These are phyloP conservation scores for Penicillium aurantiogriseum DNA, from an alignment of 2,329 filamentous ascomycete species.

Conservation along the genomic window DNA sequence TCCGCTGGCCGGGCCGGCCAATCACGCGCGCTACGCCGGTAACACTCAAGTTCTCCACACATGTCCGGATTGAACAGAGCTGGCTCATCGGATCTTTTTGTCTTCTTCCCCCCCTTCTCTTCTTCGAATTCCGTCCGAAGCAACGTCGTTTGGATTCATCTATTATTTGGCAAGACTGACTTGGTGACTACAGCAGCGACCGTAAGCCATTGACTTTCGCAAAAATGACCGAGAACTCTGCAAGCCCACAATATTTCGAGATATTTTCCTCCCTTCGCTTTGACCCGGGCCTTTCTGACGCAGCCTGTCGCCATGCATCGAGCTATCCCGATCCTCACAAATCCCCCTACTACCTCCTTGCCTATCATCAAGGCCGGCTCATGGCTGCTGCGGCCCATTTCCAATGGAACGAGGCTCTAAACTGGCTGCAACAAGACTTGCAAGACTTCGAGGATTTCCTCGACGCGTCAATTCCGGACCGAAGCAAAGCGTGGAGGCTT, in stretches of 20 bases:
- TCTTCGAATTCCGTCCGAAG: slow-evolving; percentile 7
- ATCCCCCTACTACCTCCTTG: slow-evolving; percentile 75
- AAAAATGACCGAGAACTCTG: slow-evolving; percentile 15
- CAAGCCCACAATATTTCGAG: slow-evolving; percentile 46
- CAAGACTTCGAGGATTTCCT: slow-evolving; percentile 29
- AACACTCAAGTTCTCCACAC: slow-evolving; percentile 22
- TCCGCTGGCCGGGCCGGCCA: slow-evolving; percentile 29
- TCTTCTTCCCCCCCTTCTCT: slow-evolving; percentile 15
- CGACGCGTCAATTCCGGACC: slow-evolving; percentile 34
- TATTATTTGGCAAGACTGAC: slow-evolving; percentile 7
- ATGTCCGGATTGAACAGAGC: slow-evolving; percentile 10
- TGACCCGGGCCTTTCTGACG: slow-evolving; percentile 57
- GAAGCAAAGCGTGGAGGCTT: slow-evolving; percentile 38
- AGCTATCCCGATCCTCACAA: slow-evolving; percentile 39
- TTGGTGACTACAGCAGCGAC: slow-evolving; percentile 20
- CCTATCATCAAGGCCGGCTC: slow-evolving; percentile 75
- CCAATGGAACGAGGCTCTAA: slow-evolving; percentile 42
- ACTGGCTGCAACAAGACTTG: slow-evolving; percentile 32
- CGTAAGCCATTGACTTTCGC: slow-evolving; percentile 5
- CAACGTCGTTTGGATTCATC: neutral
- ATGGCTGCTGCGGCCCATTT: slow-evolving; percentile 57
- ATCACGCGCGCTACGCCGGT: slow-evolving; percentile 28
- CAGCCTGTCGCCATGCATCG: slow-evolving; percentile 27
- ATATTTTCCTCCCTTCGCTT: slow-evolving; percentile 72
- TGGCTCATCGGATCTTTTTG: slow-evolving; percentile 8